phyloP scores from a whole-genome alignment of 345 rosid genomes.

The Luvunga scandens region DNA sequence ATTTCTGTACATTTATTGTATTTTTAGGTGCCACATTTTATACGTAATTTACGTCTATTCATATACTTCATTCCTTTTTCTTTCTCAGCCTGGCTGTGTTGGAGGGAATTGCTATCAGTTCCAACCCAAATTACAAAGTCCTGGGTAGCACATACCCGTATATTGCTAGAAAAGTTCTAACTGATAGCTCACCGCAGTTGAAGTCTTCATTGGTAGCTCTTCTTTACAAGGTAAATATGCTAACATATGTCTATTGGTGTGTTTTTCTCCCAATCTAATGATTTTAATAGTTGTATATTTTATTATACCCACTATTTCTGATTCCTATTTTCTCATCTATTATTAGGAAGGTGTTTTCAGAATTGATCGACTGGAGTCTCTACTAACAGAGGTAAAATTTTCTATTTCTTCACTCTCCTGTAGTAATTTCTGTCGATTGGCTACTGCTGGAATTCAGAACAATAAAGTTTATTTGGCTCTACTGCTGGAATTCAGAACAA shows the following conservation, averaged over 20 bases:
- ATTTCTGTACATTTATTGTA: not conserved
- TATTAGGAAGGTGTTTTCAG: conserved; percentile 82
- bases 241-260: not conserved
- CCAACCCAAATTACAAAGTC: conserved; percentile 83
- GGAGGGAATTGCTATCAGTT: conserved; percentile 88
- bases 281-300: not conserved
- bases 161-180: conserved; percentile 88
- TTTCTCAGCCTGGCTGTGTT: conserved; percentile 79
- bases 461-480: not conserved
- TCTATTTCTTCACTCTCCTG: conserved; percentile 3
- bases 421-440: not conserved
- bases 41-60: not conserved
- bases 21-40: not conserved
- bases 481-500: not conserved
- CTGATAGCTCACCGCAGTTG: conserved; percentile 83
- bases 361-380: conserved; percentile 90
- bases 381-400: conserved; percentile 70
- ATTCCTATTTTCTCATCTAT: conserved; percentile 13
- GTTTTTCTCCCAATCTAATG: not conserved
- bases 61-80: conserved; percentile 7
- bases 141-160: conserved; percentile 97
- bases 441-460: not conserved
- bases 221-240: conserved; percentile 66
- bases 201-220: conserved; percentile 69
- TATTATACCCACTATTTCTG: not conserved